Evolutionary conservation across 441 rosid species (phyloP).

Genomic region (Bruguiera hainesii): DNA sequence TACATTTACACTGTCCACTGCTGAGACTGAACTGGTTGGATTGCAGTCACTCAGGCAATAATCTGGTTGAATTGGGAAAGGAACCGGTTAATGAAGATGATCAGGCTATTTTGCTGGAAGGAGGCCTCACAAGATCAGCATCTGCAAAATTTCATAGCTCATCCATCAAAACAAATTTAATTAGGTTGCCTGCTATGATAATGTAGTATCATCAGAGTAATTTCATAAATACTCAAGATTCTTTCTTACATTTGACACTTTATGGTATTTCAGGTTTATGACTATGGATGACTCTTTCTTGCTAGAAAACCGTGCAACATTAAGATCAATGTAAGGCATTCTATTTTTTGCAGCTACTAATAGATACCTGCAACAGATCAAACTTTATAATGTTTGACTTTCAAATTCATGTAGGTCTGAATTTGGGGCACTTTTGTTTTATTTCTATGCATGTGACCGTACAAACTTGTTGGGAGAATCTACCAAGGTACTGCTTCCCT

Average conservation of each 20-base stretch:
- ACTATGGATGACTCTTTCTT: conserved; percentile 89
- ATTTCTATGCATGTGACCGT: conserved; percentile 80
- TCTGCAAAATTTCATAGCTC: conserved; percentile 62
- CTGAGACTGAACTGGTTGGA: conserved; percentile 17
- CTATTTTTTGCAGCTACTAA: conserved; percentile 2
- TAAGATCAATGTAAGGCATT: conserved; percentile 82
- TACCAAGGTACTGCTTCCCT: conserved; percentile 53
- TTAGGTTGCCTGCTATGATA: conserved; percentile 44
- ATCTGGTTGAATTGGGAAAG: conserved; percentile 70
- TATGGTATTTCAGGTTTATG: conserved; percentile 55
- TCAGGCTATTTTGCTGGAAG: conserved; percentile 80
- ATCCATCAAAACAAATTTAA: conserved; percentile 62
- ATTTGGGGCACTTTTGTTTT: conserved; percentile 67
- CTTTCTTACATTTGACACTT: conserved; percentile 20
- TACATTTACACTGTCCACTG: conserved; percentile 1
- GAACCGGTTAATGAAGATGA: conserved; percentile 77
- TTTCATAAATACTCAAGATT: conserved; percentile 7
- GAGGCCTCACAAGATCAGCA: conserved; percentile 76
- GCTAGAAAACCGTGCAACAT: conserved; percentile 81
- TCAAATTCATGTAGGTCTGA: conserved; percentile 63
- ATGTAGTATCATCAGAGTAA: conserved; percentile 8
- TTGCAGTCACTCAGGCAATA: conserved; percentile 86
- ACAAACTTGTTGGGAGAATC: conserved; percentile 75
- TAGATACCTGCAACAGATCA: not conserved
- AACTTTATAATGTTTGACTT: conserved; percentile 13